A percentile compares a stretch with the other conserved stretches of the same genome.
These are phyloP conservation scores for Radiomyces spectabilis DNA, from an alignment of 192 early-diverging fungal genomes.

Conservation along the genomic window DNA sequence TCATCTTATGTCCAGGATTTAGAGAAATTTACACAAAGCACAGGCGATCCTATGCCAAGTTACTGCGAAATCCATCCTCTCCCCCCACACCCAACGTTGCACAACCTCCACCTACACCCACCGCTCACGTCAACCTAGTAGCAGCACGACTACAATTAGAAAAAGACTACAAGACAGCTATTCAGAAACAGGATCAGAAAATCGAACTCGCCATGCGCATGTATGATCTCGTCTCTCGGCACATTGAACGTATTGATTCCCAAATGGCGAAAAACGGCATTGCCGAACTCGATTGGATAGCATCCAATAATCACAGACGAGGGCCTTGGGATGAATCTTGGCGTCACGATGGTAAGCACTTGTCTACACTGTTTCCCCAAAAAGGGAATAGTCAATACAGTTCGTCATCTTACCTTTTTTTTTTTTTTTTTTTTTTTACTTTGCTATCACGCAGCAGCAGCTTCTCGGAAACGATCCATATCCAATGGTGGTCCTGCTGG, in stretches of 20 bases:
- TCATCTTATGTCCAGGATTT: constrained; percentile 14
- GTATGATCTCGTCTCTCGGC: constrained; percentile 39
- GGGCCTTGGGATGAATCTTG: too few relatives aligned
- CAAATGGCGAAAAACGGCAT: constrained; percentile 26
- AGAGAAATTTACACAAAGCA: constrained; percentile 29
- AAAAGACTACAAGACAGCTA: constrained; percentile 38
- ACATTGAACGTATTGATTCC: constrained; percentile 29
- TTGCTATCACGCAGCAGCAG: too few relatives aligned
- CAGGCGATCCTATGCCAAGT: constrained; percentile 33
- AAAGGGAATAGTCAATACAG: neutral
- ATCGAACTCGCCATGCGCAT: constrained; percentile 39
- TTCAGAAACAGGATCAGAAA: constrained; percentile 46
- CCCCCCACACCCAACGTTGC: constrained; percentile 9
- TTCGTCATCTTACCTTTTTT: neutral
- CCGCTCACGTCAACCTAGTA: constrained; percentile 9
- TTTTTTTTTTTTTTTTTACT: neutral
- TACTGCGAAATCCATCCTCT: constrained; percentile 19
- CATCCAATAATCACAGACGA: constrained; percentile 3
- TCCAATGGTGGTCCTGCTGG: too few relatives aligned
- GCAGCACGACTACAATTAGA: constrained; percentile 17
- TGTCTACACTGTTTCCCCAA: too few relatives aligned
- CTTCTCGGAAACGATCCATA: too few relatives aligned
- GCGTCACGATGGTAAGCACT: too few relatives aligned
- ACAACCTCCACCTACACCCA: constrained; percentile 8
- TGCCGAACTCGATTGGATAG: constrained; percentile 18